These are phyloP conservation scores for Annulohypoxylon bovei DNA, from an alignment of 495 filamentous ascomycete species.

Conservation along the genomic window DNA sequence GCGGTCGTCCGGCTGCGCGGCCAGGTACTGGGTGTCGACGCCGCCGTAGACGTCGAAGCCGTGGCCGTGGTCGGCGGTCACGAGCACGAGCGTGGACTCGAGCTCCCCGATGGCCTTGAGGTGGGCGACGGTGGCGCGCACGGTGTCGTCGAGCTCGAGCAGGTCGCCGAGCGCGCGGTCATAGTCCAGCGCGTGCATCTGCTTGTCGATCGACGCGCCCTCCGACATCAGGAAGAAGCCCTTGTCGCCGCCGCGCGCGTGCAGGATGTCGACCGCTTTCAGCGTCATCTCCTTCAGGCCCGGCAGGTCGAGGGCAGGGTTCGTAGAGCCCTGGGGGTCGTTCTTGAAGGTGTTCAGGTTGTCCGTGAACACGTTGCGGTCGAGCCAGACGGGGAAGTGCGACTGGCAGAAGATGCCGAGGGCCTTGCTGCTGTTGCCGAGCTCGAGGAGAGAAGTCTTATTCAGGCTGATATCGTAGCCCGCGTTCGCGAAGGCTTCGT, in stretches of 20 bases:
- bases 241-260: conserved; percentile 67
- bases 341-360: conserved; percentile 69
- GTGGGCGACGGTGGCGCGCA: conserved; percentile 71
- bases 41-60: conserved; percentile 70
- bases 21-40: conserved; percentile 67
- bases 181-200: conserved; percentile 81
- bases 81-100: conserved; percentile 73
- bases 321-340: conserved; percentile 66
- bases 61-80: conserved; percentile 82
- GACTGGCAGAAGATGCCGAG: conserved; percentile 74
- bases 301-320: conserved; percentile 70
- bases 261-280: conserved; percentile 77
- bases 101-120: conserved; percentile 65
- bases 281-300: conserved; percentile 84
- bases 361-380: conserved; percentile 73
- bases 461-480: conserved; percentile 72
- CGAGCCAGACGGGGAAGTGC: conserved; percentile 76
- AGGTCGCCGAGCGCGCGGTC: conserved; percentile 79
- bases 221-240: conserved; percentile 83
- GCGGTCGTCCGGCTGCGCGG: conserved; percentile 66
- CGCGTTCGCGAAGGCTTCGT: conserved; percentile 69
- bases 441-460: conserved; percentile 67
- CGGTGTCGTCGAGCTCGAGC: conserved; percentile 78
- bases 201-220: conserved; percentile 80
- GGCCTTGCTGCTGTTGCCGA: conserved; percentile 63